phyloP scores from a whole-genome alignment of 2,329 filamentous ascomycete species.

The Colletotrichum truncatum region DNA sequence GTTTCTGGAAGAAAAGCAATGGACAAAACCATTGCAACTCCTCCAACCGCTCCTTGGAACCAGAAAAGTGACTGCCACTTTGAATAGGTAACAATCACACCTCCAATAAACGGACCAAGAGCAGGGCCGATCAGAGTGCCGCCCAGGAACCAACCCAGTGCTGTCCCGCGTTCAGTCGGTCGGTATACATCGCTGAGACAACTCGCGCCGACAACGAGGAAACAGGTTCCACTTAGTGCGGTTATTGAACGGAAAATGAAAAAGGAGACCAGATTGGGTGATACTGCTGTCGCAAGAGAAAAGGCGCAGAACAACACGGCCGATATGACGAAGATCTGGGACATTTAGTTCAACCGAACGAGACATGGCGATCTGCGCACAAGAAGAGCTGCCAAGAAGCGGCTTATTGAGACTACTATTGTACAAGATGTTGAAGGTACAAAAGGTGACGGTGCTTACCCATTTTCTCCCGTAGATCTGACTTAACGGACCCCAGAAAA shows the following conservation, averaged over 20 bases:
- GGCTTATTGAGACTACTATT: background rate
- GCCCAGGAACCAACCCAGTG: conserved; percentile 72
- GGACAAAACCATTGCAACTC: conserved; percentile 61
- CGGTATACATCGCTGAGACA: conserved; percentile 68
- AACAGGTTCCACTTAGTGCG: conserved; percentile 75
- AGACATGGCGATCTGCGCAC: background rate
- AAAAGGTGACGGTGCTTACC: conserved; percentile 49
- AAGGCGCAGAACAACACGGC: conserved; percentile 66
- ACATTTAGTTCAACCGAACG: conserved; percentile 13
- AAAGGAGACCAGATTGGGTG: conserved; percentile 72
- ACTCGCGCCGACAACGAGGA: conserved; percentile 72
- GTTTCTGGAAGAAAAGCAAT: conserved; percentile 74
- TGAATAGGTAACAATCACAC: conserved; percentile 74
- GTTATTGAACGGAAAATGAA: conserved; percentile 76
- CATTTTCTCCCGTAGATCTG: conserved; percentile 63
- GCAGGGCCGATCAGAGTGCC: conserved; percentile 74
- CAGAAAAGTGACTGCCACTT: conserved; percentile 77
- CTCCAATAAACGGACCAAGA: conserved; percentile 70
- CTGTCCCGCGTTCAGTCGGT: conserved; percentile 71
- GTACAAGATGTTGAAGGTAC: conserved; percentile 5
- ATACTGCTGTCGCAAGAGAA: conserved; percentile 71
- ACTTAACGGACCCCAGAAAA: conserved; percentile 74
- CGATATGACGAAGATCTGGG: conserved; percentile 32
- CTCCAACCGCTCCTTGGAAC: conserved; percentile 72
- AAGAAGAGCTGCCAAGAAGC: background rate